Evolutionary conservation across 257 asterid genomes (phyloP).

Genomic region (Nicotiana obtusifolia): DNA sequence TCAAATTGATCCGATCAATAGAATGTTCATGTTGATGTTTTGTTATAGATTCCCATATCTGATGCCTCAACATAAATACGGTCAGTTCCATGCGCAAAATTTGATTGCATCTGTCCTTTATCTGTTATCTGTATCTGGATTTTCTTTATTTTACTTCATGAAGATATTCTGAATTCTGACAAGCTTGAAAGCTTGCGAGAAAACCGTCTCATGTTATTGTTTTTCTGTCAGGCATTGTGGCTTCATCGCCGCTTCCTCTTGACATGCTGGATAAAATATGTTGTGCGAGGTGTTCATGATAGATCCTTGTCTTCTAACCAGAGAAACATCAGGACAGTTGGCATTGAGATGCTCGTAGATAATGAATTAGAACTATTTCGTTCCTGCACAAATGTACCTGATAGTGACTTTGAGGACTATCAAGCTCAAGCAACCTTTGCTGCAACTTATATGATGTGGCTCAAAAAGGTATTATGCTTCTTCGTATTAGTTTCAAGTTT

Average conservation of each 20-base stretch:
- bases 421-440: constrained; percentile 70
- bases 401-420: constrained; percentile 61
- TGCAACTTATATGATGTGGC: constrained; percentile 77
- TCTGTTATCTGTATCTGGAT: background rate
- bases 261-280: constrained; percentile 57
- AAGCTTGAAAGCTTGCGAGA: background rate
- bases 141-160: background rate
- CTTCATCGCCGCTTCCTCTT: constrained; percentile 94
- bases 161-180: background rate
- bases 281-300: constrained; percentile 16
- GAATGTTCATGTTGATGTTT: background rate
- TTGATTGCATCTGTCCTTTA: background rate
- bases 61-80: background rate
- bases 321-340: constrained; percentile 8
- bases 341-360: constrained; percentile 29
- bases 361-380: constrained; percentile 44
- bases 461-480: constrained; percentile 48
- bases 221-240: constrained; percentile 66
- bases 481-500: background rate
- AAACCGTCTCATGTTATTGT: background rate
- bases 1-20: too few species aligned
- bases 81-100: background rate
- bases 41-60: background rate
- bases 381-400: constrained; percentile 53
- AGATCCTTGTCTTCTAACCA: constrained; percentile 13